Evolutionary conservation across 345 rosid species (phyloP).

Genomic region (Acer negundo): DNA sequence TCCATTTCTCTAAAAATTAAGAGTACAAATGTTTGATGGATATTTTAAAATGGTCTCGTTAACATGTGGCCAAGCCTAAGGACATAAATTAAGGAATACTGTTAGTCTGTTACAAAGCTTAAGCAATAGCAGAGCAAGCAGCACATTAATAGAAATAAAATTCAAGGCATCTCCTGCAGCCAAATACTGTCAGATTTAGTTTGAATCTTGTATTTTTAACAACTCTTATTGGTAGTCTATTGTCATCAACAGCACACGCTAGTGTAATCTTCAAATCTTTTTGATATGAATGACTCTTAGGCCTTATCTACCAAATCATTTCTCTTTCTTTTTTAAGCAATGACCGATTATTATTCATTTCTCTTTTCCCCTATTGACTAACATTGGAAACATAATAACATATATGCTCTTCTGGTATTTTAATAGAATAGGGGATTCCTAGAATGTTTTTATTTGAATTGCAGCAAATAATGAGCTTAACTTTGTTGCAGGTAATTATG

Average conservation of each 20-base stretch:
- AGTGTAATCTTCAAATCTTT: neutral
- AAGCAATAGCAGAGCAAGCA: too few relatives aligned
- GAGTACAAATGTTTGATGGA: neutral
- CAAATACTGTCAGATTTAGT: neutral
- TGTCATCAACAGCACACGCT: neutral
- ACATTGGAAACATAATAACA: too few relatives aligned
- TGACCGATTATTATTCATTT: too few relatives aligned
- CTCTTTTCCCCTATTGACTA: too few relatives aligned
- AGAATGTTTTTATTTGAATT: neutral
- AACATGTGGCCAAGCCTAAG: neutral
- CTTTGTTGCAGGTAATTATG: slow-evolving; percentile 45
- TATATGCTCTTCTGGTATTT: neutral
- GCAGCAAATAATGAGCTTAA: slow-evolving; percentile 7
- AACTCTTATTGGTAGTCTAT: neutral
- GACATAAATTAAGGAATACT: neutral
- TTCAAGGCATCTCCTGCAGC: neutral
- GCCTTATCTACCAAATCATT: neutral
- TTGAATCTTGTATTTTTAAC: neutral
- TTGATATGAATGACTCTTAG: too few relatives aligned
- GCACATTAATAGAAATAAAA: too few relatives aligned
- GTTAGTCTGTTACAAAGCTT: neutral
- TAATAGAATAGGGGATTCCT: slow-evolving; percentile 11
- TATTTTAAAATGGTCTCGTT: neutral
- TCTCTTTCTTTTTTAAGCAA: neutral
- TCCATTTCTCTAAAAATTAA: neutral